Evolutionary conservation across 2,329 filamentous ascomycete species (phyloP), one percentile per base, ranked within the genome.

Genomic region (Blastomyces gilchristii): DNA sequence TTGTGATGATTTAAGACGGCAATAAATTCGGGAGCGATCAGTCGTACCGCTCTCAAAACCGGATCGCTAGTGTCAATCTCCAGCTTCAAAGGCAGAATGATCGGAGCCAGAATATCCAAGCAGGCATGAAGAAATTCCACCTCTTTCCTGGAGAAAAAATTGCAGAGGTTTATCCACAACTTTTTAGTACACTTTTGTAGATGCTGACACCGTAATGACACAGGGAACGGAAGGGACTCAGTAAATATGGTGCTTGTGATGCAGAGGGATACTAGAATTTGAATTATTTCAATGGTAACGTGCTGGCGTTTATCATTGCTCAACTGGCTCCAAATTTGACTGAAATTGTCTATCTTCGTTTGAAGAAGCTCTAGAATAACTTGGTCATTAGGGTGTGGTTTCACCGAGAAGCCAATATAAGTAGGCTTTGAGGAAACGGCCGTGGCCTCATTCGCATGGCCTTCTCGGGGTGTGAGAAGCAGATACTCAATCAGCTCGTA

Each of bases 271-370:
- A 73, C 72, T n/a, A 82, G 63, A 39, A 81, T 76, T 47, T 80
- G 79, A 65, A 83, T 69, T 69, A 81, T 78, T 63, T 83, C 80
- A 7, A 74, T 68, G 31, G 78, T 81, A 18, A 83, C 73, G 67
- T 76, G 76, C 60, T 78, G 75, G n/a, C 74, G 71, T 53, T 74
- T 78, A 22, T 80, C 75, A 47, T 74, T 68, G 37, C 68, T 71
- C 63, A 77, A 72, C 28, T 76, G 72, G 58, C 72, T 72, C 79
- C 80, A 82, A 12, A 72, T 70, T 63, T 79, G 76, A 45, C 71
- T 68, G 49, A 81, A 77, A 31, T 71, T 72, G 45, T 81, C 79
- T 9, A 79, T 69, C 69, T 81, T 81, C 16, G 73, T 68, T 50
- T 76, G 69, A 58, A 81, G 74, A 47, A 79, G 74, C 43, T 83